Evolutionary conservation across 164 flowering plant species (phyloP), one percentile per base, ranked within the genome.

Genomic region (Tetrastigma voinierianum): DNA sequence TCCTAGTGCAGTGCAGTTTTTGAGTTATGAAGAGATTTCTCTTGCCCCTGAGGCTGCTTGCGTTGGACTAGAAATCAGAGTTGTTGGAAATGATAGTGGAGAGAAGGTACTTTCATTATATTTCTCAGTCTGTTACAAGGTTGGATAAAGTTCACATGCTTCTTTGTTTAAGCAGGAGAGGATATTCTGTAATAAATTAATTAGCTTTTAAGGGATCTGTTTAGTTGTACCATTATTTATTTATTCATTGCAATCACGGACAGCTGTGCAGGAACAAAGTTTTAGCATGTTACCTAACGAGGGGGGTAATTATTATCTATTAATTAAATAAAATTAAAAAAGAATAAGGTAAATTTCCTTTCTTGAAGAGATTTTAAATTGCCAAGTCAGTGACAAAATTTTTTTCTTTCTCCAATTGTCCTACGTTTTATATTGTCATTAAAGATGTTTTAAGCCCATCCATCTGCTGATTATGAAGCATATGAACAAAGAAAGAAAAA

Each of bases 81-180:
- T 93, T 74, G 98, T 93, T 69, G 98, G 98, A 24, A 93, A 93
- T 80, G 98, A 93, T 69, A 93, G 98, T 77, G 98, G 98, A 18
- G 98, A 93, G 71, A 93, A 93, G 98, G 98, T 90, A 87, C 51
- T 18, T 40, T 51, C 17, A 10, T 17, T 19, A 7, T 18, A 13
- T 20, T 17, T 68, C 4, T 24, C 48, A 46, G 32, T 59, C 23
- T 3, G 18, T 47, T 57, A 13, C 57, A 10, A 16, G 8, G 24
- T 1, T 40, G 19, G 51, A 18, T 68, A 18, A 59, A 18, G 43
- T 59, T 47, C 46, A 59, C 62, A 43, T 43, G 4, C 44, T 59
- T 21, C 17, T 11, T 59, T 21, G 40, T 55, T 21, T 12, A 20
- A 9, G 12, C 14, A 55, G 13, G n/a, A 23, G 58, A 21, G 40